Conservation (phyloP, 2,329 filamentous ascomycete genomes). For the Talaromyces islandicus region DNA sequence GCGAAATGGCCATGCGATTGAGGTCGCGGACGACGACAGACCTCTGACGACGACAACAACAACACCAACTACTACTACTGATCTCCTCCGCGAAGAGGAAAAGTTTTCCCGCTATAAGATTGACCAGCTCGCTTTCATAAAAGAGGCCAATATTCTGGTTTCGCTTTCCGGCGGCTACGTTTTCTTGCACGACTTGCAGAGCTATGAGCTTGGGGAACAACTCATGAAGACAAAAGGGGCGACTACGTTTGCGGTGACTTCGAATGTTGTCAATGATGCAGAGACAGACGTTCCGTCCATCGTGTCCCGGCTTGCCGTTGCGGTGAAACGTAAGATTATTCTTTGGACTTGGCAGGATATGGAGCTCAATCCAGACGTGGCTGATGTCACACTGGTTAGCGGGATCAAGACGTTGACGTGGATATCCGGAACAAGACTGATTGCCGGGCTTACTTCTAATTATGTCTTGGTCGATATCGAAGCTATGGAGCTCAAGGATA, state of each 20-base stretch:
- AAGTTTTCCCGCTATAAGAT: conserved; percentile 87
- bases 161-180: conserved; percentile 87
- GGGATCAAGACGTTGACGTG: conserved; percentile 85
- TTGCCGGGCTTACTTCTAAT: conserved; percentile 85
- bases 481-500: conserved; percentile 66
- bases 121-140: conserved; percentile 91
- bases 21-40: conserved; percentile 6
- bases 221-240: conserved; percentile 82
- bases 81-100: conserved; percentile 84
- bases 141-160: conserved; percentile 85
- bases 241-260: conserved; percentile 84
- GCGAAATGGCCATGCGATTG: conserved; percentile 13
- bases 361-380: conserved; percentile 67
- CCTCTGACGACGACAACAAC: conserved; percentile 14
- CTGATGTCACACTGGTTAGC: conserved; percentile 73
- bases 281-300: conserved; percentile 86
- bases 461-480: conserved; percentile 86
- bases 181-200: conserved; percentile 82
- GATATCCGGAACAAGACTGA: conserved; percentile 78
- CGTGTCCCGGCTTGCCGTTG: conserved; percentile 83
- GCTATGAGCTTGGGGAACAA: conserved; percentile 74
- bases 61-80: conserved; percentile 52
- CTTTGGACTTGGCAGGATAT: conserved; percentile 96
- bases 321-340: conserved; percentile 82
- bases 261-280: conserved; percentile 87